Conservation (phyloP, 352 stramenopile species). For the Globisporangium alternatum region DNA sequence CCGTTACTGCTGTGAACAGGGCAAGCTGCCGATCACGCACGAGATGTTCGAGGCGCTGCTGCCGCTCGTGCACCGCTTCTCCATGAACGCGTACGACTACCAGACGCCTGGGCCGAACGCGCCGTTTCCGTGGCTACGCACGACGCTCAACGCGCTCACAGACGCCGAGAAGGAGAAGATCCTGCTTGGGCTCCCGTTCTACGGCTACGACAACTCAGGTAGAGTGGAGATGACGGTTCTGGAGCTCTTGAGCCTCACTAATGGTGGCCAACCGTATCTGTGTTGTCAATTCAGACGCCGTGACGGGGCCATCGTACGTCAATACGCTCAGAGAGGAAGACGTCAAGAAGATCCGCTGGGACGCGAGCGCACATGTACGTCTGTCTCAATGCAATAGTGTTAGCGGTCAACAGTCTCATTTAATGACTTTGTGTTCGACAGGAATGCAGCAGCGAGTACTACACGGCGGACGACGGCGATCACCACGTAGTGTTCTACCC, state of each 20-base stretch:
- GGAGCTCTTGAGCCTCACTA: neutral
- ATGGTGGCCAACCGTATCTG: neutral
- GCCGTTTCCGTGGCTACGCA: slow-evolving; percentile 61
- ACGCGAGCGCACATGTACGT: slow-evolving; percentile 41
- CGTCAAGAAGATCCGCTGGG: slow-evolving; percentile 48
- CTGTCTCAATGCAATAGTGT: neutral
- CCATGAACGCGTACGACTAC: slow-evolving; percentile 83
- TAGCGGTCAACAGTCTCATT: neutral
- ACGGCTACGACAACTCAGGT: slow-evolving; percentile 76
- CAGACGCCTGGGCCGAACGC: slow-evolving; percentile 60
- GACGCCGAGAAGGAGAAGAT: slow-evolving; percentile 49
- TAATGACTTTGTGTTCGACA: slow-evolving; percentile 11
- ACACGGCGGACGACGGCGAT: slow-evolving; percentile 18
- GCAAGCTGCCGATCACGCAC: slow-evolving; percentile 46
- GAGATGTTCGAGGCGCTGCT: slow-evolving; percentile 55
- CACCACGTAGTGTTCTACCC: slow-evolving; percentile 67
- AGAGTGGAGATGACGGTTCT: neutral
- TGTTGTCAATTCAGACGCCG: slow-evolving; percentile 28
- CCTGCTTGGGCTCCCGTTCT: slow-evolving; percentile 75
- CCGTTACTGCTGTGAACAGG: slow-evolving; percentile 20
- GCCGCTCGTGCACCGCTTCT: slow-evolving; percentile 71
- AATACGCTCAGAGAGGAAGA: slow-evolving; percentile 33
- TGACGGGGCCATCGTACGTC: slow-evolving; percentile 43
- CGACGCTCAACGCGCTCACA: slow-evolving; percentile 49
- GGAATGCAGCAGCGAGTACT: slow-evolving; percentile 71